Evolutionary conservation across 139 green algal genomes (phyloP).

Genomic region (Chlamydomonas sp.): DNA sequence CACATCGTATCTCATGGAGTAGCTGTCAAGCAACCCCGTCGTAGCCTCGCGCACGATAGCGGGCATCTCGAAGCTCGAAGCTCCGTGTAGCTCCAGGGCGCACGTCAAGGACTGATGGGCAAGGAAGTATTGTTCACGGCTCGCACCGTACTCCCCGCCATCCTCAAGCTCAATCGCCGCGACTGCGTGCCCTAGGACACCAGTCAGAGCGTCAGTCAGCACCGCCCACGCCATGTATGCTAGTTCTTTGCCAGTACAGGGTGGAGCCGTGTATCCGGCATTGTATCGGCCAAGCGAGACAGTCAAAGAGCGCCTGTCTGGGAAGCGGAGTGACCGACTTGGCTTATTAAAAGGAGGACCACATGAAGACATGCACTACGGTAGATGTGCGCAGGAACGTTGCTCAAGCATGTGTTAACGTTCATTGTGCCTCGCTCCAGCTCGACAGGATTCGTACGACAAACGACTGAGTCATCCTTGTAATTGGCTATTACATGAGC

Average conservation of each 20-base stretch:
- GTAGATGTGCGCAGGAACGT: too few species aligned
- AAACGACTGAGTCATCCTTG: too few species aligned
- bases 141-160: neutral
- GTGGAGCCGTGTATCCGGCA: too few species aligned
- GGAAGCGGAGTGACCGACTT: too few species aligned
- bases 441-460: too few species aligned
- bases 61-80: neutral
- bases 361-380: too few species aligned
- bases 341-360: too few species aligned
- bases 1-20: slow-evolving; percentile 15
- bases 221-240: neutral
- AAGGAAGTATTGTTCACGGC: neutral
- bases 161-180: slow-evolving; percentile 38
- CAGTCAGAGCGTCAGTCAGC: neutral
- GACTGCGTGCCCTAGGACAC: slow-evolving; percentile 20
- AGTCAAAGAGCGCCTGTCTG: too few species aligned
- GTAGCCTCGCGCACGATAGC: slow-evolving; percentile 7
- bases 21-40: slow-evolving; percentile 13
- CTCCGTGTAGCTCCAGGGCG: slow-evolving; percentile 23
- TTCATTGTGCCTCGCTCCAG: too few species aligned
- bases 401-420: too few species aligned
- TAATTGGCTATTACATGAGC: too few species aligned
- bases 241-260: neutral
- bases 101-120: slow-evolving; percentile 15
- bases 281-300: neutral